phyloP scores from a whole-genome alignment of 1,284 basidiomycete species.

The Gastroboletus turbinatus region DNA sequence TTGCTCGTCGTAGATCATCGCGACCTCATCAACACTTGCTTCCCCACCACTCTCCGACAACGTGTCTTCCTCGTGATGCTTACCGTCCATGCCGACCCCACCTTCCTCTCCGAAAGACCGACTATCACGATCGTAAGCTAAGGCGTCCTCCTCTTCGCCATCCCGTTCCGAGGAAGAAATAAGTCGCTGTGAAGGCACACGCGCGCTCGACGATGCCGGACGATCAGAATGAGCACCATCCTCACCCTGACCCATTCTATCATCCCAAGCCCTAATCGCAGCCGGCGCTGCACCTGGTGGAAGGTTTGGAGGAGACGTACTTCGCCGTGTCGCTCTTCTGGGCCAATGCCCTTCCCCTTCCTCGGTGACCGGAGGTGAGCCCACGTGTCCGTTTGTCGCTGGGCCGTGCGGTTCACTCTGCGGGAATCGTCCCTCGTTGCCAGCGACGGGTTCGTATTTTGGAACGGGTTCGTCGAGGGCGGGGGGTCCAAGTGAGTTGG shows the following conservation, averaged over 20 bases:
- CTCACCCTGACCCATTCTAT: slow-evolving; percentile 30
- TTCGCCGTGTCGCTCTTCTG: slow-evolving; percentile 31
- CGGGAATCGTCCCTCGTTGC: background rate
- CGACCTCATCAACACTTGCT: background rate
- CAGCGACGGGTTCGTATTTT: slow-evolving; percentile 26
- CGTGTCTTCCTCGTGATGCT: slow-evolving; percentile 14
- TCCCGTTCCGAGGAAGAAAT: slow-evolving; percentile 36
- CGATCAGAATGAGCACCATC: slow-evolving; percentile 37
- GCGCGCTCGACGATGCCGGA: slow-evolving; percentile 34
- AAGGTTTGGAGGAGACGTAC: slow-evolving; percentile 31
- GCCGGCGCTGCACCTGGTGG: slow-evolving; percentile 39
- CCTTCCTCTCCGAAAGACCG: slow-evolving; percentile 9
- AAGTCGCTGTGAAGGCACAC: slow-evolving; percentile 34
- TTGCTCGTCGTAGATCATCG: slow-evolving; percentile 1
- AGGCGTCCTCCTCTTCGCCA: slow-evolving; percentile 32
- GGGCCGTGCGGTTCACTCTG: slow-evolving; percentile 23
- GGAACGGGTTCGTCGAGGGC: slow-evolving; percentile 26
- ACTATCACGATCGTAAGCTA: slow-evolving; percentile 25
- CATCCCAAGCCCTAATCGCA: slow-evolving; percentile 33
- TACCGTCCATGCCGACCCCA: slow-evolving; percentile 9
- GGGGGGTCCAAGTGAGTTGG: slow-evolving; percentile 17
- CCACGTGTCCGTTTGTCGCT: slow-evolving; percentile 18
- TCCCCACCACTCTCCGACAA: slow-evolving; percentile 11
- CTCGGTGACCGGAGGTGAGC: slow-evolving; percentile 3
- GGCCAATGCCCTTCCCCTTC: slow-evolving; percentile 13